phyloP scores from a whole-genome alignment of 2,329 filamentous ascomycete genomes.

The Endothia cerciana region DNA sequence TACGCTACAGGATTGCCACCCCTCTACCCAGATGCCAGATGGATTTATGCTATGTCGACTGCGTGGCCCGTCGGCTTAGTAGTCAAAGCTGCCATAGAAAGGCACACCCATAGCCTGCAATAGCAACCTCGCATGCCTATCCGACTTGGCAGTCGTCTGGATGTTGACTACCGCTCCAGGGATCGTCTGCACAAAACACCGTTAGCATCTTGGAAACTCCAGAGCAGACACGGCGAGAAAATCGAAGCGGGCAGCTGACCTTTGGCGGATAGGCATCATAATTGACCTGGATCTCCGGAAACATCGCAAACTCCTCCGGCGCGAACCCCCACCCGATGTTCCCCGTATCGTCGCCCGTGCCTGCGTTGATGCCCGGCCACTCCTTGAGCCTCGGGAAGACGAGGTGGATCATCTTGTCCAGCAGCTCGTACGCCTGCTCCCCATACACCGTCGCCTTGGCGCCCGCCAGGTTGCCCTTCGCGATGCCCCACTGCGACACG shows the following conservation, averaged over 20 bases:
- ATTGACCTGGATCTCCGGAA: constrained; percentile 94
- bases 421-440: constrained; percentile 84
- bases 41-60: constrained; percentile 24
- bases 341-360: constrained; percentile 82
- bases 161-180: constrained; percentile 83
- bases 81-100: constrained; percentile 71
- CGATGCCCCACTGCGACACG: constrained; percentile 76
- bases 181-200: constrained; percentile 60
- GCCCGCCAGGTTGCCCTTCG: constrained; percentile 71
- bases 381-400: constrained; percentile 97
- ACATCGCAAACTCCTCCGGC: constrained; percentile 75
- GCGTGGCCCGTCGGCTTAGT: constrained; percentile 39
- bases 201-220: background rate
- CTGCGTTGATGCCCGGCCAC: constrained; percentile 71
- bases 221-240: background rate
- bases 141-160: constrained; percentile 82
- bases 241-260: constrained; percentile 16
- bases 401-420: constrained; percentile 87
- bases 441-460: constrained; percentile 79
- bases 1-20: background rate
- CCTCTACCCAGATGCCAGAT: background rate
- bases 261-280: constrained; percentile 63
- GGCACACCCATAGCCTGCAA: constrained; percentile 74
- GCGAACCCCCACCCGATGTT: constrained; percentile 85
- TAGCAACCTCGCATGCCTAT: constrained; percentile 81